Conservation (phyloP, 2,329 filamentous ascomycete species). For the Escovopsis sp. region DNA sequence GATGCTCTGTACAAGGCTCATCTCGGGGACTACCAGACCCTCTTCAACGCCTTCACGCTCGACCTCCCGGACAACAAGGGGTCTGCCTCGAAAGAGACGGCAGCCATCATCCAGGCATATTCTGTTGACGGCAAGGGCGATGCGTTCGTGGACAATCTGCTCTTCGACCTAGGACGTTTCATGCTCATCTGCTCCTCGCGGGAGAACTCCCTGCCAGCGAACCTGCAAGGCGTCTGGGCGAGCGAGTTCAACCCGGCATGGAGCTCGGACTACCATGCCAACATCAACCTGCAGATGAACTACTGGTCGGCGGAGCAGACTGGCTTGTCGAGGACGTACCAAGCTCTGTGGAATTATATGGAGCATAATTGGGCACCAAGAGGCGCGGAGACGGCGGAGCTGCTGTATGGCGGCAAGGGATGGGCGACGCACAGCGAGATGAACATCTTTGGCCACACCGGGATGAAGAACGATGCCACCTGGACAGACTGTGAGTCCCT, state of each 20-base stretch:
- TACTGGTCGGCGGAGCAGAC: conserved; percentile 40
- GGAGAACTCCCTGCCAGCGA: conserved; percentile 34
- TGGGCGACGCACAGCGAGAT: conserved; percentile 43
- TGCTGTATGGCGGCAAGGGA: conserved; percentile 37
- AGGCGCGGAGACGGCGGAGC: conserved; percentile 33
- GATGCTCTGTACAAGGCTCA: conserved; percentile 19
- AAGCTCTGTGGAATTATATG: conserved; percentile 37
- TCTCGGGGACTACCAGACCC: conserved; percentile 23
- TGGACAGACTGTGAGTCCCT: conserved; percentile 17
- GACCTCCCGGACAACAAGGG: conserved; percentile 26
- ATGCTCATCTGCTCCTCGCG: conserved; percentile 39
- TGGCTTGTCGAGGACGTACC: conserved; percentile 28
- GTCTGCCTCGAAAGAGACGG: conserved; percentile 24
- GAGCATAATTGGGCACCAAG: conserved; percentile 35
- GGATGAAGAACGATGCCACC: conserved; percentile 2
- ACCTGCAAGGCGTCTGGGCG: conserved; percentile 41
- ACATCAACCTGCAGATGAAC: conserved; percentile 49
- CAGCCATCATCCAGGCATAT: conserved; percentile 3
- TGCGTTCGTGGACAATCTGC: conserved; percentile 34
- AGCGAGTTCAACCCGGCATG: conserved; percentile 23
- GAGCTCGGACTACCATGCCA: conserved; percentile 39
- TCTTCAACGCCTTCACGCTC: conserved; percentile 25
- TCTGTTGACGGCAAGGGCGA: conserved; percentile 21
- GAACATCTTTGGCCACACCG: conserved; percentile 43
- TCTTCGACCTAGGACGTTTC: conserved; percentile 37